Conservation (phyloP, 305 asterid genomes). For the Andrographis paniculata region DNA sequence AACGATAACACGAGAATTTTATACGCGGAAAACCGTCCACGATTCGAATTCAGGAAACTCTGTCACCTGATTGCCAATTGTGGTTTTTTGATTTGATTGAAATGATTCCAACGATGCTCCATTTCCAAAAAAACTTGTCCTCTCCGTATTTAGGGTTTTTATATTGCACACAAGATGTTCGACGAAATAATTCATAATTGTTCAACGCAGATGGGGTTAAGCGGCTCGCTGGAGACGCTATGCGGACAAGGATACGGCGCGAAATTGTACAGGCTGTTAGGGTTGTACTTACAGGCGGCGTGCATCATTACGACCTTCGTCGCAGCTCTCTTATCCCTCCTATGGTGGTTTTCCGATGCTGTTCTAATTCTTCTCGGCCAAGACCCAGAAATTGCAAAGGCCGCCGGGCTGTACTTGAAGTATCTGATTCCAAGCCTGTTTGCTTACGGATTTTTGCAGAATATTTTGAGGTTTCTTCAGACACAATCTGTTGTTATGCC, state of each 20-base stretch:
- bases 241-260: constrained; percentile 82
- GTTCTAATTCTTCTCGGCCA: constrained; percentile 39
- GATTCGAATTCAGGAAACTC: no score
- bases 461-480: constrained; percentile 57
- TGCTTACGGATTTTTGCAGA: constrained; percentile 54
- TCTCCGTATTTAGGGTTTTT: no score
- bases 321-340: constrained; percentile 25
- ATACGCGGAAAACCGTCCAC: no score
- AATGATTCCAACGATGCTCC: no score
- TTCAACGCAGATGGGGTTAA: constrained; percentile 43
- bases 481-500: constrained; percentile 58
- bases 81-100: no score
- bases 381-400: constrained; percentile 43
- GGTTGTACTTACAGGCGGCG: constrained; percentile 58
- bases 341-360: constrained; percentile 54
- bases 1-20: no score
- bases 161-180: no score
- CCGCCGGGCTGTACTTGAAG: constrained; percentile 51
- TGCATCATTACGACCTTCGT: constrained; percentile 40
- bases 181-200: not conserved
- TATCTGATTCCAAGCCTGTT: constrained; percentile 51
- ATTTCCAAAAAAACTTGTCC: no score
- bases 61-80: no score
- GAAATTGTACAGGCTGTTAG: constrained; percentile 35
- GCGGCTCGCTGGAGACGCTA: constrained; percentile 73